Base-by-base conservation (phyloP, 2,329 filamentous ascomycete genomes). In the Fusarium cyanostomum region DNA sequence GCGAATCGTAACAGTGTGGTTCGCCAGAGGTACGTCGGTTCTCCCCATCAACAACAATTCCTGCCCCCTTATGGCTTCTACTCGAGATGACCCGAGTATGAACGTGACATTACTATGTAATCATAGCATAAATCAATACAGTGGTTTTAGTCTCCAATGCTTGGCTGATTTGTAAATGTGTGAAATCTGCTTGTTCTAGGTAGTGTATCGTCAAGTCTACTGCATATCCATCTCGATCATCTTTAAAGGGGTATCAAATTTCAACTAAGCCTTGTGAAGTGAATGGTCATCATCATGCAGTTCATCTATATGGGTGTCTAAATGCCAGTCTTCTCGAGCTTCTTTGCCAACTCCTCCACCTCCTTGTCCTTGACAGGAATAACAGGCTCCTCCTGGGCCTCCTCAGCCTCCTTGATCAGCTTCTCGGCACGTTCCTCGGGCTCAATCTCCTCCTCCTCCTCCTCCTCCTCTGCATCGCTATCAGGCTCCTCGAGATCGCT, bases 401-500 rank as follows among this genome's bases (percentile, higher is more conserved):
- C 83, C 68, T 92, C 85, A 5, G 89, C 90, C 66, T 90, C 87
- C 77, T 89, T 85, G 68, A 89, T 73, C 33, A 88, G 78, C 75
- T 89, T 91, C 79, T 92, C 89, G 37, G 88, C 86, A 58, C 88
- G 82, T 73, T 89, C 86, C 74, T 89, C 82, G 18, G 82, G 77
- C 68, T 86, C 81, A 18, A 81, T 78, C 35, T 81, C 86, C 46
- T 89, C 87, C 2, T 91, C 88, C 15, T 90, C 89, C 2, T 88
- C 88, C 7, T 87, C 88, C 7, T 88, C 87, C 21, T 87, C 85
- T 12, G 88, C 88, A 11, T 91, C 89, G 54, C 85, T 86, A 11
- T 87, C 85, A 9, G 92, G 89, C 56, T 92, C 91, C 69, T 94
- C 92, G 2, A 97, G 86, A 68, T 97, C 94, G 69, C 90, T 91